Conservation (phyloP, 768 basidiomycete genomes). For the Panaeolus cyanescens region DNA sequence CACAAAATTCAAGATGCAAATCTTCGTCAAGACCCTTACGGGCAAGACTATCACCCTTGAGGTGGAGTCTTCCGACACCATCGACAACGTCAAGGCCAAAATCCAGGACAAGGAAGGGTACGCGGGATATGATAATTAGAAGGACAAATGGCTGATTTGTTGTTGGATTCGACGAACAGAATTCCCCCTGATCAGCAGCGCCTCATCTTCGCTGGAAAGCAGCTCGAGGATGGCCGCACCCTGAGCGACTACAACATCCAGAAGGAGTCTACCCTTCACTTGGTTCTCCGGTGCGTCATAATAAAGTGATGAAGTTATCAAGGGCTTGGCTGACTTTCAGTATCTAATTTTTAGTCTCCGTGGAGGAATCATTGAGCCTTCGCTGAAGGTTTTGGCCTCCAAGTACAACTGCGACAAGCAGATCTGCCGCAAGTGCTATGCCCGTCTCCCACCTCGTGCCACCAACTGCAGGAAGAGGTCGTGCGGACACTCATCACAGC, state of each 20-base stretch:
- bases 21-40: slow-evolving; percentile 81
- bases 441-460: slow-evolving; percentile 97
- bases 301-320: background rate
- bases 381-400: slow-evolving; percentile 93
- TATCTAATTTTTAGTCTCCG: slow-evolving; percentile 72
- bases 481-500: slow-evolving; percentile 89
- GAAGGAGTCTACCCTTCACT: slow-evolving; percentile 97
- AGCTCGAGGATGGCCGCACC: slow-evolving; percentile 97
- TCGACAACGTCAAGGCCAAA: slow-evolving; percentile 91
- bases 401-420: slow-evolving; percentile 99
- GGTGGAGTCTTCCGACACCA: slow-evolving; percentile 96
- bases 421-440: slow-evolving; percentile 99
- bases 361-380: slow-evolving; percentile 99
- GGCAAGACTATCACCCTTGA: slow-evolving; percentile 98
- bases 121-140: slow-evolving; percentile 14
- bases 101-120: slow-evolving; percentile 63
- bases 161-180: slow-evolving; percentile 31
- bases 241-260: slow-evolving; percentile 98
- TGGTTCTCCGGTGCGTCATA: slow-evolving; percentile 82
- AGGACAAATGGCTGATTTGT: background rate
- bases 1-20: slow-evolving; percentile 44
- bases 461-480: slow-evolving; percentile 98
- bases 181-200: slow-evolving; percentile 96
- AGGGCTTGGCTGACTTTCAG: background rate
- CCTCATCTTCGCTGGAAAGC: slow-evolving; percentile 97